Conservation (phyloP, 2,329 filamentous ascomycete species). For the Verticillium albo-atrum region DNA sequence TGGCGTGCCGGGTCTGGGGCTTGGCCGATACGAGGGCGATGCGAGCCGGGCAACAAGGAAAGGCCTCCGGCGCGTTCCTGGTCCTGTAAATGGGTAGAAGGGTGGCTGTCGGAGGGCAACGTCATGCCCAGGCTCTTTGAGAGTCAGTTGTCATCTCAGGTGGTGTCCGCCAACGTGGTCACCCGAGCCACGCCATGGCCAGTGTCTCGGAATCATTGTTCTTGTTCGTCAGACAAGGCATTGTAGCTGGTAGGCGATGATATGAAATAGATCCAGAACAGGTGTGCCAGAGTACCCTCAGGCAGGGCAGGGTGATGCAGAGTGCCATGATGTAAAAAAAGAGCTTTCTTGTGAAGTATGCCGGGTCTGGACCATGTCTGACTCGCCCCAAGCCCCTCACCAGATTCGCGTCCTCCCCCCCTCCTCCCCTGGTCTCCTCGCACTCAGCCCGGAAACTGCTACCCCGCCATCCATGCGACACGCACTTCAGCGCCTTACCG, state of each 20-base stretch:
- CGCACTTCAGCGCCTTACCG: background rate
- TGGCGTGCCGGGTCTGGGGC: background rate
- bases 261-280: background rate
- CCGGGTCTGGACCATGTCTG: background rate
- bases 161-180: background rate
- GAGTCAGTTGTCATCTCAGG: background rate
- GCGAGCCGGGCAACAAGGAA: background rate
- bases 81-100: background rate
- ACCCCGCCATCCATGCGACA: background rate
- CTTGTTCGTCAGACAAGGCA: background rate
- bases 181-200: background rate
- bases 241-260: background rate
- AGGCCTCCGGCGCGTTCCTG: background rate
- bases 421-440: background rate
- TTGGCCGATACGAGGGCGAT: background rate
- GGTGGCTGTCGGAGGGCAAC: background rate
- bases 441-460: background rate
- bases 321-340: background rate
- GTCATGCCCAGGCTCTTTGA: background rate
- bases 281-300: background rate
- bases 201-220: background rate
- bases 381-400: background rate
- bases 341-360: background rate
- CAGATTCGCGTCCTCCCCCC: background rate
- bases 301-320: too few relatives aligned